Base-by-base conservation (phyloP, 73 alveolate genomes). In the Paramecium biaurelia region DNA sequence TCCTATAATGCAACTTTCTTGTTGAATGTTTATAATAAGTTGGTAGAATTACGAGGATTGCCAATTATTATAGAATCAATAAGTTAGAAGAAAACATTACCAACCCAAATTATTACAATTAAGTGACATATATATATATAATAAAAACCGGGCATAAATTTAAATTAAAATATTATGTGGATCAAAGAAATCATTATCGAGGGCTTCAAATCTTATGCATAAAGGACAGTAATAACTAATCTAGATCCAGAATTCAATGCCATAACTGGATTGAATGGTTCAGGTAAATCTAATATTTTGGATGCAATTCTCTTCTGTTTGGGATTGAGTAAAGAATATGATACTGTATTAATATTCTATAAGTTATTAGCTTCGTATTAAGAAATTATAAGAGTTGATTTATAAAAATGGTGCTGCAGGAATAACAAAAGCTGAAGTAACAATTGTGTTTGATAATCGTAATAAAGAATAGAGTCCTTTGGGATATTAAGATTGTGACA, bases 191-290 rank as follows among this genome's bases (percentile, higher is more conserved):
- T 98, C 70, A 96, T 96, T 43, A 92, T 98, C 18, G 98, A 95
- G 70, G 98, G 99, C 4, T 95, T 96, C 95, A 97, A 97, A 94
- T 96, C 99, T 67, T 97, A 97, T 92, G 97, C 99, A 38, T 85
- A 93, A 45, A 94, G 98, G 38, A 97, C 98, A 26, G 95, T 96
- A 23, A 95, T 98, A 14, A 79, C 74, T 43, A 98, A 95, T 20
- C 95, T 98, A 26, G 99, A 99, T 93, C 94, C 97, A 28, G 98
- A 98, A 93, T 99, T 99, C 97, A 99, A 98, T 93, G 99, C 99
- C 34, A 97, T 99, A 47, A 99, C 99, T 70, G 99, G 99, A 42
- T 93, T 97, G 76, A 99, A 98, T 89, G 99, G 99, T 6, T 92
- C 98, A 74, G 99, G 99, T 45, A 99, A 99, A 95, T 98, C 99